Conservation (phyloP, 495 filamentous ascomycete genomes). For the Viridothelium virens region DNA sequence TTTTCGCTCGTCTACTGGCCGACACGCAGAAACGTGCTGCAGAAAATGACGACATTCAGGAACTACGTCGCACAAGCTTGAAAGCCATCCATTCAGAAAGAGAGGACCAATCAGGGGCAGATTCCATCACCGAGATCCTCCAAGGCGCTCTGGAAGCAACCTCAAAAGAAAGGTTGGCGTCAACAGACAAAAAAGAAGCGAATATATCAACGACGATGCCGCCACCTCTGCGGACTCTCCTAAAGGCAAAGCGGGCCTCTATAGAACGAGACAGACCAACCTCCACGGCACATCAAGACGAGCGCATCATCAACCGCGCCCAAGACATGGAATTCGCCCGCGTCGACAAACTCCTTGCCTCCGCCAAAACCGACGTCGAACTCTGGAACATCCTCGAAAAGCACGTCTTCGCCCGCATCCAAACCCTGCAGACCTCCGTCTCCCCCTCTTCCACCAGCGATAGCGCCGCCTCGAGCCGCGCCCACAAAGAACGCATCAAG, state of each 20-base stretch:
- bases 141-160: background rate
- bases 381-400: slow-evolving; percentile 65
- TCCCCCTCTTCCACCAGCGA: background rate
- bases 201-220: background rate
- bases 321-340: slow-evolving; percentile 20
- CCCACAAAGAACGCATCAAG: background rate
- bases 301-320: slow-evolving; percentile 7
- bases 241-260: background rate
- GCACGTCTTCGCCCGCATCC: slow-evolving; percentile 44
- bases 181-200: background rate
- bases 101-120: background rate
- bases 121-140: background rate
- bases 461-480: slow-evolving; percentile 23
- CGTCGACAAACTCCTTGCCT: slow-evolving; percentile 43
- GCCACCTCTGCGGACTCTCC: background rate
- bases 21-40: background rate
- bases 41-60: background rate
- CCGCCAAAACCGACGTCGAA: slow-evolving; percentile 52
- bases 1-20: background rate
- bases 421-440: slow-evolving; percentile 24
- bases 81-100: background rate
- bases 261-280: background rate
- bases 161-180: background rate
- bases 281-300: background rate
- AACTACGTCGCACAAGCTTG: background rate